Base-by-base conservation (phyloP, 345 rosid species). In the Angophora floribunda region DNA sequence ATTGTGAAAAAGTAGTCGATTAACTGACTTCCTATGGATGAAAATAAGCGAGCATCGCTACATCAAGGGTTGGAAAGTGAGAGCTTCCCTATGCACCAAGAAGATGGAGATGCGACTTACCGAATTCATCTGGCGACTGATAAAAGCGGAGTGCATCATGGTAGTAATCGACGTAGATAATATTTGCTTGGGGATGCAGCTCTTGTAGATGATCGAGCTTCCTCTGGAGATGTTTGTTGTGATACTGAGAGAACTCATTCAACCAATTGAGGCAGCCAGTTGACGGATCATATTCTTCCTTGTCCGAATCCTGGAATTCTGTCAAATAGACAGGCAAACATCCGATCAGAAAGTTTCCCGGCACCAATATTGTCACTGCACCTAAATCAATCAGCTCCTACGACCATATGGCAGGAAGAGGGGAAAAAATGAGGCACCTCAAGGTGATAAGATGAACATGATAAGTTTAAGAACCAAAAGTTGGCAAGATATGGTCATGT, bases 321-420 rank as follows among this genome's bases (percentile, higher is more conserved):
- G 94, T 91, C 45, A 93, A 88, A 57, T 85, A 91, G 4, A 36
- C 53, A 3, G 94, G 49, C 7, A n/a, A 57, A 53, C 94, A 93
- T 51, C 96, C 95, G 22, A 89, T 51, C 7, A 94, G 94, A 9
- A 91, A 86, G 87, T 86, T 90, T 87, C 96, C 92, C 0, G 94
- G 96, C 3, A 92, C 94, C 89, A 94, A 44, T 50, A 94, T 85
- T 88, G 93, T 90, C 49, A 61, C 84, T 5, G 93, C 95, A 1
- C 96, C 95, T 49, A 92, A 57, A 75, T 91, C 86, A 6, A 94
- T 89, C 86, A 94, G n/a, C 41, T 90, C 94, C 95, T 94, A 89
- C 88, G 89, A 51, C 84, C 6, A 86, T 47, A 52, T 50, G 45
- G 32, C 11, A 53, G 30, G 32, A 67, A 51, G 28, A 22, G 49